Evolutionary conservation across 2,329 filamentous ascomycete genomes (phyloP).

Genomic region (Knufia petricola): DNA sequence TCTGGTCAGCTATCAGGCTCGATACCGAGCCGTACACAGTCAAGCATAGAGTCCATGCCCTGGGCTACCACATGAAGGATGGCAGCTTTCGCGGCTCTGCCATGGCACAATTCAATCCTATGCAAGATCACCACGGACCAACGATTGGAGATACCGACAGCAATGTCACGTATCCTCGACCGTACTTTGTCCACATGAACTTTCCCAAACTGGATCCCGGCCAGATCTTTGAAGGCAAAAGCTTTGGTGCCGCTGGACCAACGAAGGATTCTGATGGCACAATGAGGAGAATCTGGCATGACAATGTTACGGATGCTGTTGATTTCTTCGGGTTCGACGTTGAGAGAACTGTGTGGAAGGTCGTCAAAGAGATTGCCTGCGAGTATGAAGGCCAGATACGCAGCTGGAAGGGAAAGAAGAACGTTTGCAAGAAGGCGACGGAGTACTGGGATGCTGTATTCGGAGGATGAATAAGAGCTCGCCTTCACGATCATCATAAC

Average conservation of each 20-base stretch:
- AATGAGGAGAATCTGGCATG: conserved; percentile 27
- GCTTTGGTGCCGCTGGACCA: conserved; percentile 24
- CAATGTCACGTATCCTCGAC: conserved; percentile 25
- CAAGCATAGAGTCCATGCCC: conserved; percentile 27
- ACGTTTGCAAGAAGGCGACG: conserved; percentile 28
- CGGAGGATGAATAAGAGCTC: conserved; percentile 3
- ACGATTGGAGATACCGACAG: conserved; percentile 24
- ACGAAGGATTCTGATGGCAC: conserved; percentile 26
- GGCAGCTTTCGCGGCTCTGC: conserved; percentile 29
- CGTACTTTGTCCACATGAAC: conserved; percentile 34
- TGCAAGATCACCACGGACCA: conserved; percentile 26
- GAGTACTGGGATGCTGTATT: conserved; percentile 31
- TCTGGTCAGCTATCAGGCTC: conserved; percentile 35
- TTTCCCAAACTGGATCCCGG: conserved; percentile 33
- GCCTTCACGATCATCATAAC: too few species aligned
- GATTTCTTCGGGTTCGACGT: conserved; percentile 28
- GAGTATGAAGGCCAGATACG: conserved; percentile 28
- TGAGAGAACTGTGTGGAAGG: conserved; percentile 31
- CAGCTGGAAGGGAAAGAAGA: conserved; percentile 27
- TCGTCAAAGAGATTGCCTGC: conserved; percentile 32
- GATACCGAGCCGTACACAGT: conserved; percentile 35
- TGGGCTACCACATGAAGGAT: conserved; percentile 25
- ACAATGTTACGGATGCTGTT: conserved; percentile 25
- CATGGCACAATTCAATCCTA: conserved; percentile 32
- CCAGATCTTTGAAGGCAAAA: conserved; percentile 27